Evolutionary conservation across 1,284 basidiomycete species (phyloP), one percentile per base, ranked within the genome.

Genomic region (Trametes pubescens): DNA sequence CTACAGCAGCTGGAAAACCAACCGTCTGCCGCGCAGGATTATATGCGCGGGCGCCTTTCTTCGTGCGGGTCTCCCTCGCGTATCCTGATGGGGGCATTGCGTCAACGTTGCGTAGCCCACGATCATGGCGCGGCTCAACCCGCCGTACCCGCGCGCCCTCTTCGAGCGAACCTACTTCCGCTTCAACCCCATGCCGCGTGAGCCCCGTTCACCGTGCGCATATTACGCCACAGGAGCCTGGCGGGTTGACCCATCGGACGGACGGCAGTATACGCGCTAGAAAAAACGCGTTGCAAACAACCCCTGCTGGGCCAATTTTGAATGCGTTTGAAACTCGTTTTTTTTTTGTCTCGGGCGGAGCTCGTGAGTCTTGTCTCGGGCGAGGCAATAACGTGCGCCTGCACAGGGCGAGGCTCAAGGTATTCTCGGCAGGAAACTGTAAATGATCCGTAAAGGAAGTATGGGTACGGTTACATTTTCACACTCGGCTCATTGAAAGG

Each of bases 81-180:
- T 48, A 57, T 11, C 14, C 52, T 63, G 38, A 63, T 26, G 18
- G 26, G 3, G 22, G 22, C 24, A 18, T 34, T 7, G 18, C 49
- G 10, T 24, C 24, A 44, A 40, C 34, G 16, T 29, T n/a, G n/a
- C 46, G 59, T 57, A 26, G 61, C 54, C 57, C 18, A 57, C 48
- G 56, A 61, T 61, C 18, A 55, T 93, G 48, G 87, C 88, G 34
- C 81, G 87, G 61, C 77, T 93, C 52, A 88, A 89, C 16, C 82
- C 94, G 9, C 92, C 92, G 24, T 86, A 88, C 70, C 91, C 92
- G 6, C 91, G 93, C 75, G 92, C 92, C 2, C 90, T 94, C 38
- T 94, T 94, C 69, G 87, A 93, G 65, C 91, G 93, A 70, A 77
- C 78, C 57, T 94, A 87, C 78, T 94, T 94, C 78, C 81, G 84